Conservation (phyloP, 768 basidiomycete genomes). For the Gelatoporia subvermispora region DNA sequence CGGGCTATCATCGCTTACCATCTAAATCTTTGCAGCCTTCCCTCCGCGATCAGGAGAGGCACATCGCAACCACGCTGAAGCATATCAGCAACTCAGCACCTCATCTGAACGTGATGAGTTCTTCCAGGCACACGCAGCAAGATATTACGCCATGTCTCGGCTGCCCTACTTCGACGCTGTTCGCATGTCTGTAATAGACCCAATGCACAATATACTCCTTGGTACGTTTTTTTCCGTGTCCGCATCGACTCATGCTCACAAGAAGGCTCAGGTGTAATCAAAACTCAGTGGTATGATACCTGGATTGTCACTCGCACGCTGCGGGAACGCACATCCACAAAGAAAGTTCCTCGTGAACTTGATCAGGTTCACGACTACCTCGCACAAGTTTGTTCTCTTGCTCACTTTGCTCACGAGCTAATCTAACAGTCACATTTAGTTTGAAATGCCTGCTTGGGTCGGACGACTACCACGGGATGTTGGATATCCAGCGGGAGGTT, state of each 20-base stretch:
- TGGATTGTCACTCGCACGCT: constrained; percentile 5
- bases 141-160: constrained; percentile 13
- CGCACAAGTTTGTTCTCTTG: constrained; percentile 1
- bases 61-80: constrained; percentile 6
- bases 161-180: constrained; percentile 28
- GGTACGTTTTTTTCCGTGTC: constrained; percentile 6
- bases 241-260: neutral
- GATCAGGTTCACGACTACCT: constrained; percentile 20
- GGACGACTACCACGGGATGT: constrained; percentile 15
- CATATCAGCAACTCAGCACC: constrained; percentile 6
- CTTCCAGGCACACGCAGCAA: constrained; percentile 11
- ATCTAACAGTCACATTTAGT: constrained; percentile 1
- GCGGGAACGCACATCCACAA: constrained; percentile 2
- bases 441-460: constrained; percentile 20
- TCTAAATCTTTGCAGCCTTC: constrained; percentile 6
- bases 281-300: constrained; percentile 8
- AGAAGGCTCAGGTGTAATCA: constrained; percentile 3
- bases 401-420: neutral
- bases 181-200: constrained; percentile 22
- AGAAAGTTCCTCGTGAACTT: constrained; percentile 13
- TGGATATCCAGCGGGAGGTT: constrained; percentile 21
- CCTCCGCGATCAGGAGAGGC: constrained; percentile 2
- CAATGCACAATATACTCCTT: constrained; percentile 28
- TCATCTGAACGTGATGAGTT: constrained; percentile 11
- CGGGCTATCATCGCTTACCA: neutral